Evolutionary conservation across 1,284 basidiomycete genomes (phyloP), one percentile per base, ranked within the genome.

Genomic region (Heterobasidion parviporum): DNA sequence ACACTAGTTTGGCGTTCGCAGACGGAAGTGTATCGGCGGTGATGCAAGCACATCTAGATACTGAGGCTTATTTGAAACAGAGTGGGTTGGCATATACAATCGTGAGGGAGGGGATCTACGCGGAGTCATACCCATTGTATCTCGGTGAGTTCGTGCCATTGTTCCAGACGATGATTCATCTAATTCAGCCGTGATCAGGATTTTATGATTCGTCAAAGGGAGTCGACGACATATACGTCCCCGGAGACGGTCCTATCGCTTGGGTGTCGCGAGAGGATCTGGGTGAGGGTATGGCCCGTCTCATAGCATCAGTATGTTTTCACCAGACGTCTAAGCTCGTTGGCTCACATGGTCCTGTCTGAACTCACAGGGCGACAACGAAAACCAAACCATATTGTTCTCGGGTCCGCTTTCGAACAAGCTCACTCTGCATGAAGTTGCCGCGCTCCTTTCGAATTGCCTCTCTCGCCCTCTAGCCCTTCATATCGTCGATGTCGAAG

Each of bases 91-190:
- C 62, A 59, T 74, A 68, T 53, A 72, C 71, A 20, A 67, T 71
- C 52, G 60, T 75, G 32, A 57, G 72, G 32, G 71, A 74, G 60
- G 73, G 72, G 7, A 69, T 74, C 34, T 74, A 74, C 55, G 68
- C 64, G 59, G 71, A 72, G 64, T 68, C 67, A 54, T 72, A 61
- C 48, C 68, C 70, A 54, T 61, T 73, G 32, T 73, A 72, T 57
- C 62, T 73, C 33, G 71, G 70, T 56, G 8, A 7, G 55, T 50
- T 12, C 32, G 8, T 32, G 16, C 8, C 16, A 35, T 9, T 52
- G 12, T 26, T 26, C 26, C 26, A 26, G 26, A 5, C 26, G 3
- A 26, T 3, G 7, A 8, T 10, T 33, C 14, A 16, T 52, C 2
- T 12, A 14, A 16, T 18, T 16, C 38, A 16, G 47, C n/a, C 32